Base-by-base conservation (phyloP, 2,329 filamentous ascomycete genomes). In the Sporothrix pallida region DNA sequence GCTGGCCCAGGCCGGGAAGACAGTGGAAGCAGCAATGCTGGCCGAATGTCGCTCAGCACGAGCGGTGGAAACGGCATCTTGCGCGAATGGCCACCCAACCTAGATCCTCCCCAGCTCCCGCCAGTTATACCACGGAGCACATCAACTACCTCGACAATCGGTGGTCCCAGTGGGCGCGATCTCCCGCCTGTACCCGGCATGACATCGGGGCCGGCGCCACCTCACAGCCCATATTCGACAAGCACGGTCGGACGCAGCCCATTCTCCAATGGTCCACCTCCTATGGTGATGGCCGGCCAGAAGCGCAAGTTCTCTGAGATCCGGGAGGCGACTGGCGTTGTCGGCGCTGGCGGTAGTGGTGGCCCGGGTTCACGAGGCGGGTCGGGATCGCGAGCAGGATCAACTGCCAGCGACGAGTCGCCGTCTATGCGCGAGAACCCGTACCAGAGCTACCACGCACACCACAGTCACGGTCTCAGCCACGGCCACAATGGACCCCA, bases 241-340 rank as follows among this genome's bases (percentile, higher is more conserved):
- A 67, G 48, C 65, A 67, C 62, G 12, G 62, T 48, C 12, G 60
- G 58, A 12, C 73, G 75, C 23, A 76, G 72, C 15, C 75, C 75
- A 5, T 76, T 74, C 37, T 71, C 74, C 0, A 65, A 73, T 8
- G 68, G 67, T 7, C 54, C 72, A 20, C 76, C 77, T 44, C 78
- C 79, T 1, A 77, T 78, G 74, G 77, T 76, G 50, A 77, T 80
- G 76, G 80, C 79, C 5, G 82, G 83, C 6, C 82, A 82, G 75
- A 85, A 85, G 77, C 79, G 83, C 58, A 85, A 84, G 76, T 79
- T 81, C 56, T 74, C 77, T 52, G 82, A 82, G 31, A 75, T 76
- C 10, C 75, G 76, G 10, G 78, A 79, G 20, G 50, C 72, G 48
- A 58, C 75, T 42, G 31, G 74, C 44, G 60, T 70, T 17, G 67